These are phyloP conservation scores for Hericium coralloides DNA, from an alignment of 768 basidiomycete species.

Conservation along the genomic window DNA sequence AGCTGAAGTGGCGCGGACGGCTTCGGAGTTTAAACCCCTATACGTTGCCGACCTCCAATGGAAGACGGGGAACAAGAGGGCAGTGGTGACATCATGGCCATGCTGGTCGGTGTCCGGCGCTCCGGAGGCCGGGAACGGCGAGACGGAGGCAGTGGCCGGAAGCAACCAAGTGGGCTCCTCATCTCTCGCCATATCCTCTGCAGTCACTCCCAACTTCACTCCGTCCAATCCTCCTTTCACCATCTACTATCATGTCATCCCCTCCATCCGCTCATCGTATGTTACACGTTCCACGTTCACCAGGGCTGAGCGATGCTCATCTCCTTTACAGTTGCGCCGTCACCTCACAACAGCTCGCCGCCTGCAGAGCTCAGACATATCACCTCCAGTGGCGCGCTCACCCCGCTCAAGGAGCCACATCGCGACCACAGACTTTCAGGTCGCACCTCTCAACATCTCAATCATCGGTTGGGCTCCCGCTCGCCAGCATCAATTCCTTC, in stretches of 20 bases:
- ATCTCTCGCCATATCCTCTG: background rate
- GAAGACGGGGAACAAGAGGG: too few relatives aligned
- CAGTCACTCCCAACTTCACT: too few relatives aligned
- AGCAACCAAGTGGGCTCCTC: background rate
- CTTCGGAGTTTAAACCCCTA: too few relatives aligned
- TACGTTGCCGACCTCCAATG: too few relatives aligned
- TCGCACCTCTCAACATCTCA: conserved; percentile 40
- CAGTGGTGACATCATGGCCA: too few relatives aligned
- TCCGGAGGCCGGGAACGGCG: background rate
- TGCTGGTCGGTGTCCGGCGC: too few relatives aligned
- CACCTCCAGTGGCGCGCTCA: conserved; percentile 39
- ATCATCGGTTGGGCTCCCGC: conserved; percentile 44
- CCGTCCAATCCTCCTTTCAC: too few relatives aligned
- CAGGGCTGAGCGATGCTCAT: background rate
- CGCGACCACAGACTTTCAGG: conserved; percentile 31
- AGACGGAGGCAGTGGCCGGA: background rate
- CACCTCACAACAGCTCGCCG: conserved; percentile 7
- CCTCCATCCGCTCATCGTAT: background rate
- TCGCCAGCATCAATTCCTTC: conserved; percentile 73
- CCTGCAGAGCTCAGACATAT: conserved; percentile 46
- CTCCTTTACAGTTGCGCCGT: conserved; percentile 6
- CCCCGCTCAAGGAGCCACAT: conserved; percentile 25
- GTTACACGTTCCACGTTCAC: background rate
- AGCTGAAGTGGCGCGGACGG: too few relatives aligned
- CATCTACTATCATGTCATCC: conserved; percentile 7